Conservation (phyloP, 129 eudicot genomes). For the Artemisia annua region DNA sequence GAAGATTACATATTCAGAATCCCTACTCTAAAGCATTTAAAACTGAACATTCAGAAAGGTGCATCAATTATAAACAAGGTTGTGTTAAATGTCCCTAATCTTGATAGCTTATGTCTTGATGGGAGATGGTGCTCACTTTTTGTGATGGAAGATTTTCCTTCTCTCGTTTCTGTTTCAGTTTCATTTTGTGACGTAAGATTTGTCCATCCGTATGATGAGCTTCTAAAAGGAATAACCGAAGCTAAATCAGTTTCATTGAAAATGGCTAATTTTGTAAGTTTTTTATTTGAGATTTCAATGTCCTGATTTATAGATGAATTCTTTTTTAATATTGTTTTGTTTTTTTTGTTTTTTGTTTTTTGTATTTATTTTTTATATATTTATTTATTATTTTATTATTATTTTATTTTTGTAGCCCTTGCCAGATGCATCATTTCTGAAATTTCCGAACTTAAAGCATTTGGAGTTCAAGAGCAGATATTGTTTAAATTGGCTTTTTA, state of each 20-base stretch:
- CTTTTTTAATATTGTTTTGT: too few relatives aligned
- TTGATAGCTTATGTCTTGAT: conserved; percentile 18
- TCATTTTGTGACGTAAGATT: not conserved
- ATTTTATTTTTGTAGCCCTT: not conserved
- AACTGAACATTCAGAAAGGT: not conserved
- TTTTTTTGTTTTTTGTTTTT: too few relatives aligned
- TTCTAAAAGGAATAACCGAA: conserved; percentile 24
- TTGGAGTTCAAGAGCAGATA: not conserved
- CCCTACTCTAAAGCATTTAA: conserved; percentile 21
- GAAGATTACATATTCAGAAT: not conserved
- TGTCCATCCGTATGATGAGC: not conserved
- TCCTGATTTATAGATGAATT: too few relatives aligned
- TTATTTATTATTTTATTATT: not conserved
- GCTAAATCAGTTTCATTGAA: conserved; percentile 1
- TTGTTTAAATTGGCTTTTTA: not conserved
- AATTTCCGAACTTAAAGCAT: conserved; percentile 6
- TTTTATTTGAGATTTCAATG: not conserved
- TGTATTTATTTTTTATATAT: not conserved
- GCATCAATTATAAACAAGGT: not conserved
- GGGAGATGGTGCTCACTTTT: not conserved
- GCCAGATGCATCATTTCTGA: not conserved
- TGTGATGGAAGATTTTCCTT: conserved; percentile 19
- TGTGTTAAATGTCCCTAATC: conserved; percentile 19
- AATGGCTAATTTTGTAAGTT: too few relatives aligned
- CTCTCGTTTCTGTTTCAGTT: conserved; percentile 2